A percentile compares a stretch with the other conserved stretches of the same genome.
These are phyloP conservation scores for Suillus clintonianus DNA, from an alignment of 768 basidiomycete species.

Conservation along the genomic window DNA sequence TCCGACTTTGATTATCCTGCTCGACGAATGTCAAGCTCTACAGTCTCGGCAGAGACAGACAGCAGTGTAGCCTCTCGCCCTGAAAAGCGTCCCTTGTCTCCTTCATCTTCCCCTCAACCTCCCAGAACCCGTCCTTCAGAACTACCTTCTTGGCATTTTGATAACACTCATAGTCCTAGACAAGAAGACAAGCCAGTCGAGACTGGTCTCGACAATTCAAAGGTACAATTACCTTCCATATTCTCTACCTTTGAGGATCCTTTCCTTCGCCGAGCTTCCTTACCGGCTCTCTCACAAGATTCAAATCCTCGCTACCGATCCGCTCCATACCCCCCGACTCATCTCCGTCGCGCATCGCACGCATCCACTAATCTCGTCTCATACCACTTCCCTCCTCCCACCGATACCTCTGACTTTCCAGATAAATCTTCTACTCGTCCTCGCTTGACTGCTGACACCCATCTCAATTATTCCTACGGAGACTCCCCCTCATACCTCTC, in stretches of 20 bases:
- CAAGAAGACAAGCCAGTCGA: conserved; percentile 45
- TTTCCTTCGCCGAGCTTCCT: conserved; percentile 53
- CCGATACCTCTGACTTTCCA: conserved; percentile 40
- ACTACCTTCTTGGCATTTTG: conserved; percentile 26
- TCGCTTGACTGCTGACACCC: conserved; percentile 50
- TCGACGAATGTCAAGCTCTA: conserved; percentile 80
- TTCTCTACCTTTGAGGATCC: conserved; percentile 69
- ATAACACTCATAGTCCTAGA: conserved; percentile 16
- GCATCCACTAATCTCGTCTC: conserved; percentile 45
- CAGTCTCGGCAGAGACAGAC: conserved; percentile 67
- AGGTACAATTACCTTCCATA: conserved; percentile 75
- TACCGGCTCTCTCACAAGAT: conserved; percentile 53
- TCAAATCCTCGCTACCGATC: conserved; percentile 48
- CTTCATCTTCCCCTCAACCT: conserved; percentile 49
- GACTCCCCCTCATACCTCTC: conserved; percentile 53
- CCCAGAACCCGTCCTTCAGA: conserved; percentile 47
- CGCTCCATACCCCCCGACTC: conserved; percentile 56
- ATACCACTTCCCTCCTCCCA: conserved; percentile 55
- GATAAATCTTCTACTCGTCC: conserved; percentile 43
- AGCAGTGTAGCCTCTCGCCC: conserved; percentile 56
- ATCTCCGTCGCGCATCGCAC: conserved; percentile 46
- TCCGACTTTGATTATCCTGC: conserved; percentile 53
- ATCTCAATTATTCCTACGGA: conserved; percentile 43
- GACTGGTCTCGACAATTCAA: conserved; percentile 44
- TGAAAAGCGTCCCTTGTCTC: conserved; percentile 62